phyloP scores from a whole-genome alignment of 805 yeast genomes.

The Saturnispora kantuleensis region DNA sequence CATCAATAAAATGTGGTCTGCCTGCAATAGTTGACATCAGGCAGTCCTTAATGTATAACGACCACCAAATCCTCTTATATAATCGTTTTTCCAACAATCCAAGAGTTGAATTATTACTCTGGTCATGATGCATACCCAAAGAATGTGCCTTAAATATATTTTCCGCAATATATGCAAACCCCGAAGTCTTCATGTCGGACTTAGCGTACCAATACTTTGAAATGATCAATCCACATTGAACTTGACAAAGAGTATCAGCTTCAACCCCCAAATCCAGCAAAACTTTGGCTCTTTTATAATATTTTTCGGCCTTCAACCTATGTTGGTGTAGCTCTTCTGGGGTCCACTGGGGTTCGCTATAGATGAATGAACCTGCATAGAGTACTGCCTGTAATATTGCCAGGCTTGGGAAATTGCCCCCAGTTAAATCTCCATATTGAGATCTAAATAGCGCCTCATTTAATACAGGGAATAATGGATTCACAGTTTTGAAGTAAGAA shows the following conservation, averaged over 20 bases:
- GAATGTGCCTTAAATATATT: slow-evolving; percentile 39
- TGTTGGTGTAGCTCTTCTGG: slow-evolving; percentile 35
- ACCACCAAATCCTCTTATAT: slow-evolving; percentile 73
- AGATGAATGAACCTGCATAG: slow-evolving; percentile 57
- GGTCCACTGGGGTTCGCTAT: slow-evolving; percentile 40
- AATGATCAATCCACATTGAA: slow-evolving; percentile 53
- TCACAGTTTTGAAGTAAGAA: slow-evolving; percentile 52
- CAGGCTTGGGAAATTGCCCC: slow-evolving; percentile 47
- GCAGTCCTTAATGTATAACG: slow-evolving; percentile 58
- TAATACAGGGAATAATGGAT: slow-evolving; percentile 61
- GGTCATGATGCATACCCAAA: slow-evolving; percentile 58
- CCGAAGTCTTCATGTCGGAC: slow-evolving; percentile 57
- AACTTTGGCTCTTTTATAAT: slow-evolving; percentile 66
- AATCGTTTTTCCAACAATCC: slow-evolving; percentile 27
- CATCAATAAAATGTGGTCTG: slow-evolving; percentile 57
- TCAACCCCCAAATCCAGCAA: slow-evolving; percentile 63
- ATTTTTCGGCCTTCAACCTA: slow-evolving; percentile 33
- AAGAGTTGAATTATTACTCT: slow-evolving; percentile 8
- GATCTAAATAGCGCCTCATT: slow-evolving; percentile 53
- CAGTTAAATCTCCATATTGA: slow-evolving; percentile 39
- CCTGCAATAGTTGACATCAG: slow-evolving; percentile 60
- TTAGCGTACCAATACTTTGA: slow-evolving; percentile 55
- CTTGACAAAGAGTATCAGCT: slow-evolving; percentile 47
- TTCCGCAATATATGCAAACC: slow-evolving; percentile 41
- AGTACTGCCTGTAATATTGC: slow-evolving; percentile 56